Evolutionary conservation across 2,329 filamentous ascomycete genomes (phyloP).

Genomic region (Exutisphaerella laricina): DNA sequence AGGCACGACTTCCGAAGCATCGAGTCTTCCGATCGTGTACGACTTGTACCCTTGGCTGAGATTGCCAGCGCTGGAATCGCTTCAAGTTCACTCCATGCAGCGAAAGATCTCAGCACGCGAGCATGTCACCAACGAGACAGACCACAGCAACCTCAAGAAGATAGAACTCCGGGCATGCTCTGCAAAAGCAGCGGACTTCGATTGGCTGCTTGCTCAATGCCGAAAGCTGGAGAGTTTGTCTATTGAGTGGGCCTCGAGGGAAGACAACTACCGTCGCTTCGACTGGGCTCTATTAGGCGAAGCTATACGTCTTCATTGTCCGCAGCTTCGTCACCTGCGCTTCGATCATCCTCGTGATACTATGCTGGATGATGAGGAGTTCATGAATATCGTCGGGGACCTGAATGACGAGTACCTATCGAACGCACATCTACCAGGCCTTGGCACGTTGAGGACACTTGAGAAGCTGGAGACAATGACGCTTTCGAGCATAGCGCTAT

Average conservation of each 20-base stretch:
- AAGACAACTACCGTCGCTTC: conserved; percentile 2
- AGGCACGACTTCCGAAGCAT: too few relatives aligned
- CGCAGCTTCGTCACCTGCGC: neutral
- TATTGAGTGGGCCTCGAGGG: neutral
- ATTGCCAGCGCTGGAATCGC: neutral
- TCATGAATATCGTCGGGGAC: neutral
- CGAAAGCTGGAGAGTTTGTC: neutral
- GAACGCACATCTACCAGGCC: conserved; percentile 1
- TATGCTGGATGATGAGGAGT: neutral
- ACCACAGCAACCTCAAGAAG: neutral
- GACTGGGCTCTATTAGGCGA: conserved; percentile 1
- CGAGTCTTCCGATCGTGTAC: neutral
- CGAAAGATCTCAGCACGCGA: neutral
- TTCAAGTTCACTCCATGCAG: neutral
- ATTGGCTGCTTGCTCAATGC: neutral
- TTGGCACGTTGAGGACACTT: neutral
- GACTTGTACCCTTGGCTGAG: neutral
- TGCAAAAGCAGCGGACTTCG: neutral
- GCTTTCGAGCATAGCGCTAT: neutral
- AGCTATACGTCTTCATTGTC: neutral
- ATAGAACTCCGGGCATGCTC: neutral
- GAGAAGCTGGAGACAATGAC: neutral
- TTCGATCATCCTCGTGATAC: neutral
- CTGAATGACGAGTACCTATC: conserved; percentile 2
- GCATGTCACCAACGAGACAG: too few relatives aligned